Base-by-base conservation (phyloP, 2,329 filamentous ascomycete genomes). In the Phymatotrichopsis omnivora region DNA sequence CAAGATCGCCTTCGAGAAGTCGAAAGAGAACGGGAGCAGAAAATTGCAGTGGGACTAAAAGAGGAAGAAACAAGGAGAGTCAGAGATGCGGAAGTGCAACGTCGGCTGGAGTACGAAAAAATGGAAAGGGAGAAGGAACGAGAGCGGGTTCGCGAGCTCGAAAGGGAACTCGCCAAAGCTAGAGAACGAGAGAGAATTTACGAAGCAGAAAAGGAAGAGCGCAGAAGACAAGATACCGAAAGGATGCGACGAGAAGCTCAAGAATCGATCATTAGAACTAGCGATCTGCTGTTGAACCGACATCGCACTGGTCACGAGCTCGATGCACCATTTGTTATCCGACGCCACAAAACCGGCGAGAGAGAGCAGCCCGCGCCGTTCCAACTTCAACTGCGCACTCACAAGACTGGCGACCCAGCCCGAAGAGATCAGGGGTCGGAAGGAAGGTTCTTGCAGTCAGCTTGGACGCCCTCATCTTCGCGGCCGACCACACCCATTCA, bases 131-230 rank as follows among this genome's bases (percentile, higher is more conserved):
- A 52, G 24, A 48, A 54, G 10, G 55, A 58, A 34, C 50, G 52
- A 17, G 55, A 56, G 29, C 77, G 86, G 30, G 79, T 95, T 52
- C 75, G 75, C 57, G 80, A 95, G 61, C 71, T 96, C 4, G 89
- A 96, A 65, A 70, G 72, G 24, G 75, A 84, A 59, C 68, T 85
- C 1, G 75, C 78, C 57, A 71, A 75, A 57, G 79, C 80, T 11
- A 74, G 78, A 54, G 76, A 80, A 54, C 71, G 80, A 33, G 80
- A 84, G 59, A 68, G 69, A 12, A 42, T 50, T 24, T 56, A 54
- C 14, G 48, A 54, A 19, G 45, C 42, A n/a, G 51, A 52, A 31
- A 52, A 52, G 20, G 53, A 55, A 45, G 51, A 46, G 28, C 42
- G 44, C 11, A 47, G 51, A 17, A 45, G 47, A 14, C 36, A 49